These are phyloP conservation scores for Cymodocea nodosa DNA, from an alignment of 116 monocot genomes.

Conservation along the genomic window DNA sequence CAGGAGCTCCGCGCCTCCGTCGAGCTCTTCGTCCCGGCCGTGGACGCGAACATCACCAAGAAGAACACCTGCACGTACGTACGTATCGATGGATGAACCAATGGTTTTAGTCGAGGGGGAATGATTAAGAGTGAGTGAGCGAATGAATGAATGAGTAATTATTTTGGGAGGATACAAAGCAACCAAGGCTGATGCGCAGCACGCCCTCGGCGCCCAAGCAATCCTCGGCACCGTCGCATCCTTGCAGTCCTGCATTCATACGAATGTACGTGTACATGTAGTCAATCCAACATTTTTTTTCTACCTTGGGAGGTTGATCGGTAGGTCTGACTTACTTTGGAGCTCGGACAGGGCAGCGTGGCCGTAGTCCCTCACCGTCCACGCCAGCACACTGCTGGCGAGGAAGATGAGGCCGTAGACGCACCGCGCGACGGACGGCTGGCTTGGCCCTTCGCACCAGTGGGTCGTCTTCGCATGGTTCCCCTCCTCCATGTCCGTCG, in stretches of 20 bases:
- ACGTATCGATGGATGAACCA: too few species aligned
- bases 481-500: too few species aligned
- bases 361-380: conserved; percentile 81
- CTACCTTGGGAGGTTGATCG: too few species aligned
- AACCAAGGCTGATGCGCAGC: conserved; percentile 77
- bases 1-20: conserved; percentile 51
- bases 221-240: conserved; percentile 50
- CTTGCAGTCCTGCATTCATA: conserved; percentile 76
- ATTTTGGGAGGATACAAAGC: too few species aligned
- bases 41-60: conserved; percentile 71
- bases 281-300: too few species aligned
- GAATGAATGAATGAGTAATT: too few species aligned
- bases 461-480: conserved; percentile 3
- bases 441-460: conserved; percentile 47
- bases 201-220: conserved; percentile 89
- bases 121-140: too few species aligned
- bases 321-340: conserved; percentile 31
- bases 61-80: conserved; percentile 81
- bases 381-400: conserved; percentile 64
- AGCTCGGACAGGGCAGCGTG: conserved; percentile 52
- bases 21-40: conserved; percentile 45
- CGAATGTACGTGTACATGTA: too few species aligned
- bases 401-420: conserved; percentile 72
- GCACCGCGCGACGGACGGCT: conserved; percentile 60
- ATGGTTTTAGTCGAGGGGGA: too few species aligned